Evolutionary conservation across 371 early-diverging fungal species (phyloP).

Genomic region (Amoeboradix gromovi): DNA sequence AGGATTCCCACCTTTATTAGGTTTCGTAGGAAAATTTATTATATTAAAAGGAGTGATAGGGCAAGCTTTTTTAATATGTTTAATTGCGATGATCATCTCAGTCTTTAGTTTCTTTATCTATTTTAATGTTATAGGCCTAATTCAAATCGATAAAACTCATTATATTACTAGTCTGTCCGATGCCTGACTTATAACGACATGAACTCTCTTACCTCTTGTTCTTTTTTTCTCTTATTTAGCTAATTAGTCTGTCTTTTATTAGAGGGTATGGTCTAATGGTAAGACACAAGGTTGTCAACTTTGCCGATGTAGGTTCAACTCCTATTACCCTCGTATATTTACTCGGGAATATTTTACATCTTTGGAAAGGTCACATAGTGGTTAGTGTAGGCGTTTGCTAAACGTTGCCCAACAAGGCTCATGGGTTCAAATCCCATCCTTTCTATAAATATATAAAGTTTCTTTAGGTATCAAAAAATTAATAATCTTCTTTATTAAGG

Average conservation of each 20-base stretch:
- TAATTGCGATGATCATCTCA: not conserved
- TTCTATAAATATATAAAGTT: too few relatives aligned
- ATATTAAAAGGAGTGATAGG: not conserved
- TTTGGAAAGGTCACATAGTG: too few relatives aligned
- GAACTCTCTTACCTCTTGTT: not conserved
- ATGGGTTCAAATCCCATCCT: too few relatives aligned
- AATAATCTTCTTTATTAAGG: too few relatives aligned
- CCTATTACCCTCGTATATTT: not conserved
- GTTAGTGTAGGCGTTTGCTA: too few relatives aligned
- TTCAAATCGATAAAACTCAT: not conserved
- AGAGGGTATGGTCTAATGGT: not conserved
- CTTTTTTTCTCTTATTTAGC: not conserved
- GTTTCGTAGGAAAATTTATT: not conserved
- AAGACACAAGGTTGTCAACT: not conserved
- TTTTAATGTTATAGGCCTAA: not conserved
- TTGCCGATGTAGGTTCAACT: not conserved
- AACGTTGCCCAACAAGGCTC: too few relatives aligned
- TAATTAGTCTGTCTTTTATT: not conserved
- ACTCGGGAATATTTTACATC: too few relatives aligned
- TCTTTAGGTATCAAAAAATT: too few relatives aligned
- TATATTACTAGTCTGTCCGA: not conserved
- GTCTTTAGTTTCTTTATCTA: slow-evolving; percentile 1
- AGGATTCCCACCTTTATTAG: not conserved
- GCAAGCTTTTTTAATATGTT: not conserved
- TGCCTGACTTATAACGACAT: not conserved